Evolutionary conservation across 495 filamentous ascomycete species (phyloP), one percentile per base, ranked within the genome.

Genomic region (Oleoguttula mirabilis): DNA sequence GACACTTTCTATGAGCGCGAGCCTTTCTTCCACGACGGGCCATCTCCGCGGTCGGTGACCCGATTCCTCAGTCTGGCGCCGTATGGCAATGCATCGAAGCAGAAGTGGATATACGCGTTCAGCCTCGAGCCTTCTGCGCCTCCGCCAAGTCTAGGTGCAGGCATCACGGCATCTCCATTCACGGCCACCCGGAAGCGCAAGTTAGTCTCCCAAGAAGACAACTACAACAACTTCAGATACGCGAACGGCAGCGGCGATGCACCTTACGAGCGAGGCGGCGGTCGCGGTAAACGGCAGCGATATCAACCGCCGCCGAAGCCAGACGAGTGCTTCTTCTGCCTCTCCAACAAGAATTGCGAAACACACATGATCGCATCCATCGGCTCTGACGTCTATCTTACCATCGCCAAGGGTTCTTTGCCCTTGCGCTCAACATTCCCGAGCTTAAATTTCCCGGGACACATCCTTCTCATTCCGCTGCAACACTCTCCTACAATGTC

Each of bases 81-180:
- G 4, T 85, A 71, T 57, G 79, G 72, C 36, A 93, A 88, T 55
- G 39, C 67, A 0, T 60, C 64, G 2, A 87, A 85, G 57, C 75
- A 80, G 34, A 94, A 94, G 65, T 80, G 82, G 36, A 76, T 94
- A 58, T 94, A 92, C 54, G 90, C 90, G 11, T 98, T 98, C 60
- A 72, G 71, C 5, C 63, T 95, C 6, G 73, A 79, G 40, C 73
- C 77, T n/a, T 66, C 70, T 19, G 67, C 71, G 11, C 72, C 81
- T 1, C 55, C 74, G 8, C 48, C 69, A 12, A 66, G 64, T 2
- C 59, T 84, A 10, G 85, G 86, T 0, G 40, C 56, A 0, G 82
- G 81, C 10, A 70, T 75, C 53, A 94, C 87, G 10, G 66, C 72
- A 20, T 80, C 77, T 0, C 88, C 87, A 1, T 60, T 64, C n/a